Conservation (phyloP, 1,284 basidiomycete species). For the Sutorius eximius region DNA sequence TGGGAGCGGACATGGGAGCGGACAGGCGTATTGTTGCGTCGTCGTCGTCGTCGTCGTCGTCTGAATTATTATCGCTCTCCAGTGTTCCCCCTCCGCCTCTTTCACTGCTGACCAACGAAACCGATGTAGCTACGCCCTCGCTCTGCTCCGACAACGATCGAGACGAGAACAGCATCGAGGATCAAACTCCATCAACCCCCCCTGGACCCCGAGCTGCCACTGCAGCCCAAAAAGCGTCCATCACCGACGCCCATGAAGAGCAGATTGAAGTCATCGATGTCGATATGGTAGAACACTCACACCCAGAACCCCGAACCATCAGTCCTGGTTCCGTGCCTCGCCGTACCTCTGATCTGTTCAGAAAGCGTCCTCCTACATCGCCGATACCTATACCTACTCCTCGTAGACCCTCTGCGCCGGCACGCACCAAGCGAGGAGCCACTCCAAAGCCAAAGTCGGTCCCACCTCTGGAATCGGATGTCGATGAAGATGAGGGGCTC, state of each 20-base stretch:
- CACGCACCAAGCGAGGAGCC: slow-evolving; percentile 37
- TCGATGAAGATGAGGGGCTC: slow-evolving; percentile 25
- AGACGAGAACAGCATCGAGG: slow-evolving; percentile 48
- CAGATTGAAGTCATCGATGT: slow-evolving; percentile 38
- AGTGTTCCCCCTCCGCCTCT: slow-evolving; percentile 6
- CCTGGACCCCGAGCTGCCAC: slow-evolving; percentile 25
- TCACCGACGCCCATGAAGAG: slow-evolving; percentile 8
- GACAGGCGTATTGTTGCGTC: slow-evolving; percentile 6
- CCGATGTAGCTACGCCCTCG: slow-evolving; percentile 56
- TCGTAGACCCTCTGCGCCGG: slow-evolving; percentile 54
- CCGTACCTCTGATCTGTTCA: slow-evolving; percentile 43
- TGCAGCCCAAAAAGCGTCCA: not conserved
- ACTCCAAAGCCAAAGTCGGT: slow-evolving; percentile 21
- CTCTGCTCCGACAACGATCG: slow-evolving; percentile 65
- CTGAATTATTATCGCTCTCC: slow-evolving; percentile 1
- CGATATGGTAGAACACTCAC: slow-evolving; percentile 33
- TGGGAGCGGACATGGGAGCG: no score
- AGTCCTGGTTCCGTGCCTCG: slow-evolving; percentile 12
- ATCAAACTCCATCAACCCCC: slow-evolving; percentile 45
- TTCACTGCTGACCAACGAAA: slow-evolving; percentile 27
- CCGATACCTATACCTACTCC: slow-evolving; percentile 59
- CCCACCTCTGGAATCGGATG: slow-evolving; percentile 16
- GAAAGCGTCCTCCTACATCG: slow-evolving; percentile 59
- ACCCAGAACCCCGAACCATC: slow-evolving; percentile 4
- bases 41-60: slow-evolving; percentile 12